A percentile compares a stretch with the other conserved stretches of the same genome.
Conservation (phyloP, 2,329 filamentous ascomycete species). For the Seiridium unicorne region DNA sequence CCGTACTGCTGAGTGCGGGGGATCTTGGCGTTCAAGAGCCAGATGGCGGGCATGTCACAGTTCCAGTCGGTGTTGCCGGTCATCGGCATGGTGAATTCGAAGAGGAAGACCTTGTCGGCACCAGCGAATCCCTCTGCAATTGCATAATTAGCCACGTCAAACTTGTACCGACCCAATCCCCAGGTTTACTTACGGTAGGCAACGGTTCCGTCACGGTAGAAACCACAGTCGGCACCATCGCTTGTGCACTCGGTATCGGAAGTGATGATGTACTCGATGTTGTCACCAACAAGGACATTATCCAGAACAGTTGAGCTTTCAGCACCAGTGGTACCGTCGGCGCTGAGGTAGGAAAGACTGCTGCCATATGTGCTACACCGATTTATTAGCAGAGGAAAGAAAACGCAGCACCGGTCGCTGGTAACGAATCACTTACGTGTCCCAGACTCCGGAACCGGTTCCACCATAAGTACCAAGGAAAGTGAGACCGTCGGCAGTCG, state of each 20-base stretch:
- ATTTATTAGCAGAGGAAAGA: background rate
- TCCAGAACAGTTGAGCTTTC: conserved; percentile 37
- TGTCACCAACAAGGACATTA: conserved; percentile 37
- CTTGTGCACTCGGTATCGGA: conserved; percentile 40
- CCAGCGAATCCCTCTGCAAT: conserved; percentile 62
- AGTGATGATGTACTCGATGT: conserved; percentile 45
- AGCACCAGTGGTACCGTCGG: conserved; percentile 37
- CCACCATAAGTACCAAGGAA: conserved; percentile 50
- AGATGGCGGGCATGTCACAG: conserved; percentile 70
- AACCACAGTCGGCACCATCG: conserved; percentile 35
- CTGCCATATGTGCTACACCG: conserved; percentile 39
- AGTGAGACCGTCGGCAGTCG: conserved; percentile 40
- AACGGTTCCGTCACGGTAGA: conserved; percentile 38
- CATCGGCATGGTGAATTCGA: conserved; percentile 71
- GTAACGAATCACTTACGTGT: conserved; percentile 34
- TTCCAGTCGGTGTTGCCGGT: conserved; percentile 52
- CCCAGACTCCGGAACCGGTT: conserved; percentile 39
- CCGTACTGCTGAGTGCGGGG: conserved; percentile 70
- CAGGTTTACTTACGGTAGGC: conserved; percentile 38
- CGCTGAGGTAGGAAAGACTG: conserved; percentile 44
- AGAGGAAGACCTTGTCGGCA: conserved; percentile 69
- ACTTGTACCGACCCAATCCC: no score
- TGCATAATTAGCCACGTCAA: conserved; percentile 17
- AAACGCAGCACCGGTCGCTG: background rate
- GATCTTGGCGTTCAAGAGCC: conserved; percentile 73